These are phyloP conservation scores for Teunomyces aglyptinius DNA, from an alignment of 805 yeast species.

Conservation along the genomic window DNA sequence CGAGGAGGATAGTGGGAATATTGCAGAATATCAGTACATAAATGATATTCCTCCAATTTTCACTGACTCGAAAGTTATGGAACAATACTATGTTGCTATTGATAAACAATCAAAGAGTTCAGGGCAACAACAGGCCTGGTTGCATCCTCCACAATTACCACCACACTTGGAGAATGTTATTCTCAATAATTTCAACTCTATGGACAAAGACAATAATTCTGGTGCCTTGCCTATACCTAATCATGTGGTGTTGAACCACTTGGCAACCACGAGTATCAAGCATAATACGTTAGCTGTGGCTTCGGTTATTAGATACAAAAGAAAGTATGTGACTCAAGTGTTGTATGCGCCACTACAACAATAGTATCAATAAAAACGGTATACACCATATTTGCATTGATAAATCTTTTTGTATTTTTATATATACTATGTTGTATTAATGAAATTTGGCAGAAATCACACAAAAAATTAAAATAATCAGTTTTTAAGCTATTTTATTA, in stretches of 20 bases:
- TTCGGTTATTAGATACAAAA: conserved; percentile 80
- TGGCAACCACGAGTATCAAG: conserved; percentile 93
- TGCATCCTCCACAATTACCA: conserved; percentile 94
- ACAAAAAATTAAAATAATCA: background rate
- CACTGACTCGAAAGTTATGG: conserved; percentile 85
- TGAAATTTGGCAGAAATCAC: background rate
- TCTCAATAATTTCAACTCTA: conserved; percentile 62
- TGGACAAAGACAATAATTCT: conserved; percentile 72
- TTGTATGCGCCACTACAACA: conserved; percentile 80
- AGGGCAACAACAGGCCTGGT: conserved; percentile 58
- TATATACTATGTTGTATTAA: background rate
- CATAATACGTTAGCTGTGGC: conserved; percentile 95
- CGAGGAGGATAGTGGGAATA: conserved; percentile 22
- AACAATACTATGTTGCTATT: conserved; percentile 73
- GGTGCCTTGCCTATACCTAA: conserved; percentile 93
- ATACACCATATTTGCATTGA: background rate
- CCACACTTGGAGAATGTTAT: conserved; percentile 96
- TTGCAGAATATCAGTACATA: conserved; percentile 43
- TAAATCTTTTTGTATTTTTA: background rate
- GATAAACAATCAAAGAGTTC: conserved; percentile 65
- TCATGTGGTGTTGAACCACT: conserved; percentile 89
- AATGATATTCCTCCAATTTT: conserved; percentile 78
- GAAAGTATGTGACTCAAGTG: conserved; percentile 88
- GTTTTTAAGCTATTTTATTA: background rate
- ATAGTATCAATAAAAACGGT: background rate